A percentile compares a stretch with the other conserved stretches of the same genome.
Evolutionary conservation across 805 yeast genomes (phyloP).

Genomic region (Kuraishia hungarica): DNA sequence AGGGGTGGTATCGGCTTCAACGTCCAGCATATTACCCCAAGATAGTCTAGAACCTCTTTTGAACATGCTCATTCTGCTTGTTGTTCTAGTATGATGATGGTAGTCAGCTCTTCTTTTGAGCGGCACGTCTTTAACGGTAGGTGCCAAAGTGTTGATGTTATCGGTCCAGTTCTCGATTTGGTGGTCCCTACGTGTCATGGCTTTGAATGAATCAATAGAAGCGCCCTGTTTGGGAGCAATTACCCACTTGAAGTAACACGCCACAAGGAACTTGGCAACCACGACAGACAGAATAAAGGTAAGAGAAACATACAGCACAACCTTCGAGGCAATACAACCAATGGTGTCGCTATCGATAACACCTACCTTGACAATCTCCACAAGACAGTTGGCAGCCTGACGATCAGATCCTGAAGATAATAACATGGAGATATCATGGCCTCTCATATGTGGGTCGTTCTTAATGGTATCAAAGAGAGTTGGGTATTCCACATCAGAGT

Average conservation of each 20-base stretch:
- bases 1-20: slow-evolving; percentile 8
- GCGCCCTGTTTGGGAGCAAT: slow-evolving; percentile 80
- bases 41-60: slow-evolving; percentile 26
- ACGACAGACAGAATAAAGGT: slow-evolving; percentile 82
- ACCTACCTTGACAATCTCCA: slow-evolving; percentile 85
- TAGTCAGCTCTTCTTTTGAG: slow-evolving; percentile 43
- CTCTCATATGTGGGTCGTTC: slow-evolving; percentile 45
- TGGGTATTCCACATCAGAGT: slow-evolving; percentile 67
- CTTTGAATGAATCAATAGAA: slow-evolving; percentile 39
- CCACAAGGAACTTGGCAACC: slow-evolving; percentile 67
- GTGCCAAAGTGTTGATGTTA: slow-evolving; percentile 42
- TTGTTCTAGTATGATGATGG: slow-evolving; percentile 20
- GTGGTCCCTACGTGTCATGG: slow-evolving; percentile 54
- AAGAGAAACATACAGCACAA: slow-evolving; percentile 74
- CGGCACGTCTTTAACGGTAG: slow-evolving; percentile 38
- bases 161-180: slow-evolving; percentile 84
- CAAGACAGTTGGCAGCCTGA: slow-evolving; percentile 68
- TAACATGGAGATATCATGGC: slow-evolving; percentile 75
- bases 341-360: slow-evolving; percentile 80
- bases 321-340: slow-evolving; percentile 88
- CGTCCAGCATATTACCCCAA: slow-evolving; percentile 30
- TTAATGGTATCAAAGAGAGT: slow-evolving; percentile 56
- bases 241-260: slow-evolving; percentile 85
- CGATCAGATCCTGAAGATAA: slow-evolving; percentile 61
- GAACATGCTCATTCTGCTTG: slow-evolving; percentile 27